These are phyloP conservation scores for Quercus gilva DNA, from an alignment of 306 rosid genomes.

Conservation along the genomic window DNA sequence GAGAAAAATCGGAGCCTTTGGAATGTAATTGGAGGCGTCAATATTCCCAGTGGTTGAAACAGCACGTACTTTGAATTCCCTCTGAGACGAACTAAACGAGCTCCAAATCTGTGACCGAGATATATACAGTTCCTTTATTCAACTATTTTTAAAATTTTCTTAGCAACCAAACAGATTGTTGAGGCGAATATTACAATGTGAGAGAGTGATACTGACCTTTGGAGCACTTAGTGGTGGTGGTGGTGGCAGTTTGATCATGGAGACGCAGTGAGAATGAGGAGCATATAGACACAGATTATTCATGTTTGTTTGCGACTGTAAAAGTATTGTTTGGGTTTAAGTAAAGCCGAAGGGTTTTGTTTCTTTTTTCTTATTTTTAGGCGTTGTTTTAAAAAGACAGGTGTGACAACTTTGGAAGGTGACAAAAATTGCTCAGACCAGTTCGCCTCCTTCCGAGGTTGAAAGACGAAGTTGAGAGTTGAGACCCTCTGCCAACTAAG, in stretches of 20 bases:
- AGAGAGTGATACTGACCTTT: constrained; percentile 22
- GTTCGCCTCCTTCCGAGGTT: too few relatives aligned
- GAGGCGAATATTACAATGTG: not conserved
- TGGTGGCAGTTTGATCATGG: constrained; percentile 26
- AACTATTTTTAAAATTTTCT: not conserved
- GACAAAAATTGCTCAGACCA: too few relatives aligned
- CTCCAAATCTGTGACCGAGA: constrained; percentile 10
- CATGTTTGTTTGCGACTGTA: not conserved
- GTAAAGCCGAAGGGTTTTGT: too few relatives aligned
- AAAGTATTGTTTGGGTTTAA: not conserved
- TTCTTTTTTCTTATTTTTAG: too few relatives aligned
- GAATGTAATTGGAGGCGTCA: constrained; percentile 42
- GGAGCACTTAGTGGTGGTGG: constrained; percentile 3
- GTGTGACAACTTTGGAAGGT: too few relatives aligned
- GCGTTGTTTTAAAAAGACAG: too few relatives aligned
- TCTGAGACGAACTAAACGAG: constrained; percentile 19
- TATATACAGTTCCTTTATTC: not conserved
- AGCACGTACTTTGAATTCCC: constrained; percentile 26
- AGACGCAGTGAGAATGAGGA: constrained; percentile 26
- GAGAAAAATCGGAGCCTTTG: constrained; percentile 79
- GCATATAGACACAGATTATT: constrained; percentile 30
- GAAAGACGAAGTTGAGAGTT: too few relatives aligned
- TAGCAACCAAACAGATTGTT: not conserved
- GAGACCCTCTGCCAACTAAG: too few relatives aligned
- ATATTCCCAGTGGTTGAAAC: constrained; percentile 30